These are phyloP conservation scores for Hypsizygus marmoreus DNA, from an alignment of 768 basidiomycete genomes.

Conservation along the genomic window DNA sequence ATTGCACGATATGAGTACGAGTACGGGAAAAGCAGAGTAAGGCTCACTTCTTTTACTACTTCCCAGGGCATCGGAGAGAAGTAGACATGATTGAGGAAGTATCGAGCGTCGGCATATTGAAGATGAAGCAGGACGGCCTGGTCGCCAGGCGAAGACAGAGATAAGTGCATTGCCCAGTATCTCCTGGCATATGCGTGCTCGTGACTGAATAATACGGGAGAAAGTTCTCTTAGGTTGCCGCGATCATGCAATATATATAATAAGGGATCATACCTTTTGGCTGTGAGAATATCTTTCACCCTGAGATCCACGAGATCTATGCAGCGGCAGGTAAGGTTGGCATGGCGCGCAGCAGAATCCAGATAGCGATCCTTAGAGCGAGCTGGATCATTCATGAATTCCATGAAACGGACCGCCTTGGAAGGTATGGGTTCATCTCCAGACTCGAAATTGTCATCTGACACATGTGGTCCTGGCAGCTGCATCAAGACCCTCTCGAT, in stretches of 20 bases:
- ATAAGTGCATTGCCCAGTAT: neutral
- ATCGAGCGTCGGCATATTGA: neutral
- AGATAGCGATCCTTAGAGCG: neutral
- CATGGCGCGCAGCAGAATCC: neutral
- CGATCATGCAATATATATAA: neutral
- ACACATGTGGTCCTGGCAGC: too few relatives aligned
- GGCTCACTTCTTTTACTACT: too few relatives aligned
- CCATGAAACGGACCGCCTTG: neutral
- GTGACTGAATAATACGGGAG: too few relatives aligned
- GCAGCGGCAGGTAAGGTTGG: neutral
- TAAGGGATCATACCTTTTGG: neutral
- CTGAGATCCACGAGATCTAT: neutral
- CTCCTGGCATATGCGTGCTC: neutral
- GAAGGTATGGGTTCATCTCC: neutral
- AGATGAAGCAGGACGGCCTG: neutral
- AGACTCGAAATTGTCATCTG: too few relatives aligned
- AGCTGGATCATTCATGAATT: neutral
- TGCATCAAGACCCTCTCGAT: neutral
- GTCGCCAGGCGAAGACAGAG: neutral
- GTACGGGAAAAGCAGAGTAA: too few relatives aligned
- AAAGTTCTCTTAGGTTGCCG: neutral
- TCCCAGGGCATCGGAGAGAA: too few relatives aligned
- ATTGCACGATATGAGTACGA: too few relatives aligned
- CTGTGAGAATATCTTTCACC: neutral
- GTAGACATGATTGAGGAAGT: neutral